A percentile compares a stretch with the other conserved stretches of the same genome.
phyloP scores from a whole-genome alignment of 140 eudicot species.

The Anethum foeniculum region DNA sequence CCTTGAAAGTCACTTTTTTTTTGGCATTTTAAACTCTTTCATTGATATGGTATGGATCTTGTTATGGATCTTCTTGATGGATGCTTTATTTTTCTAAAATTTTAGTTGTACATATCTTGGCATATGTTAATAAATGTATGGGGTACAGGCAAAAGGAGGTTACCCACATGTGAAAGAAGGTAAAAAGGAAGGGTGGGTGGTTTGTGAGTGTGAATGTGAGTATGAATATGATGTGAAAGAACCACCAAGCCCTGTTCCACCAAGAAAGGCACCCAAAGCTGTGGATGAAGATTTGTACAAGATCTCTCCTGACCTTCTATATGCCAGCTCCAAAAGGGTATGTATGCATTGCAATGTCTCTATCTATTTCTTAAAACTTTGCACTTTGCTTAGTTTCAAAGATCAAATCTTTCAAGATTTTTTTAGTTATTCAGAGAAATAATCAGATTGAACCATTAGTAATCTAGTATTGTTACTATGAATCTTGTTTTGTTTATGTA shows the following conservation, averaged over 20 bases:
- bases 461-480: neutral
- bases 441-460: neutral
- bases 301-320: constrained; percentile 82
- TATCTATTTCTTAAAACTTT: neutral
- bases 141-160: constrained; percentile 51
- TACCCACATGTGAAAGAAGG: constrained; percentile 43
- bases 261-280: constrained; percentile 37
- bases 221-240: constrained; percentile 43
- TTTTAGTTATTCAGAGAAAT: neutral
- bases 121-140: neutral
- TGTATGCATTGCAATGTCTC: neutral
- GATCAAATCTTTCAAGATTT: neutral
- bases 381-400: neutral
- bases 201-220: constrained; percentile 52
- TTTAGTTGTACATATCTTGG: neutral
- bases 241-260: constrained; percentile 47
- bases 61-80: neutral
- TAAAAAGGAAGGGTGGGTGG: constrained; percentile 56
- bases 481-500: neutral
- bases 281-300: constrained; percentile 83
- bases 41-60: neutral
- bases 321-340: constrained; percentile 58
- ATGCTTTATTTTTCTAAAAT: neutral
- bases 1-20: neutral
- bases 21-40: neutral